Conservation (phyloP, 768 basidiomycete species). For the Flagelloscypha sp. region DNA sequence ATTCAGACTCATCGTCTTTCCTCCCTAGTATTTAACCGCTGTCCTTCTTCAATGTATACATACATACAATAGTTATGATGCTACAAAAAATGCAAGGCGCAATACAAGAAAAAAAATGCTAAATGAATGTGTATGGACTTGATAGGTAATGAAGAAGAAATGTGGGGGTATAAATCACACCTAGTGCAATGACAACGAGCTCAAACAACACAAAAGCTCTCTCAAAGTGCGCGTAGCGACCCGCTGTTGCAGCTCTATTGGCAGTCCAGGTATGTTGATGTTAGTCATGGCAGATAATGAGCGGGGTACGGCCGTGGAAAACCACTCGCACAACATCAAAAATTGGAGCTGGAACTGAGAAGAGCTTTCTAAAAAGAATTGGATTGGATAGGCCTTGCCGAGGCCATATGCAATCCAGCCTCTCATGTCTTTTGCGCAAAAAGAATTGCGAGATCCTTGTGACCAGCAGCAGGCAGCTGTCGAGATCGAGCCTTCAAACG, state of each 20-base stretch:
- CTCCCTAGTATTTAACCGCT: no score
- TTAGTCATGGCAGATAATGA: neutral
- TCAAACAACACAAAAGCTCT: no score
- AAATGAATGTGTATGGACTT: neutral
- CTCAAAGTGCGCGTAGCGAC: no score
- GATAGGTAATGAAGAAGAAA: conserved; percentile 1
- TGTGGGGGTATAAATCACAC: neutral
- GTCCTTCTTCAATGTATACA: neutral
- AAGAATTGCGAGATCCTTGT: conserved; percentile 75
- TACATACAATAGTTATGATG: neutral
- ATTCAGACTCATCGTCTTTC: no score
- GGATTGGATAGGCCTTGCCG: no score
- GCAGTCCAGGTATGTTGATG: neutral
- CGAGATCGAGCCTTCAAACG: conserved; percentile 85
- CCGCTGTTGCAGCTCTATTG: no score
- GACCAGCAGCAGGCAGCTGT: conserved; percentile 76
- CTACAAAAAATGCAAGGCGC: neutral
- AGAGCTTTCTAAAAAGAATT: neutral
- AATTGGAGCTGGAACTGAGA: neutral
- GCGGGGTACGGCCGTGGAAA: neutral
- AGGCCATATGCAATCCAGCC: no score
- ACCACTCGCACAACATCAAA: neutral
- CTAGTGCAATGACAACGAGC: no score
- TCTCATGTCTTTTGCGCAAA: conserved; percentile 32
- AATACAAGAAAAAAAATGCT: neutral